A percentile compares a stretch with the other conserved stretches of the same genome.
Conservation (phyloP, 495 filamentous ascomycete genomes). For the Penicillium crystallinum region DNA sequence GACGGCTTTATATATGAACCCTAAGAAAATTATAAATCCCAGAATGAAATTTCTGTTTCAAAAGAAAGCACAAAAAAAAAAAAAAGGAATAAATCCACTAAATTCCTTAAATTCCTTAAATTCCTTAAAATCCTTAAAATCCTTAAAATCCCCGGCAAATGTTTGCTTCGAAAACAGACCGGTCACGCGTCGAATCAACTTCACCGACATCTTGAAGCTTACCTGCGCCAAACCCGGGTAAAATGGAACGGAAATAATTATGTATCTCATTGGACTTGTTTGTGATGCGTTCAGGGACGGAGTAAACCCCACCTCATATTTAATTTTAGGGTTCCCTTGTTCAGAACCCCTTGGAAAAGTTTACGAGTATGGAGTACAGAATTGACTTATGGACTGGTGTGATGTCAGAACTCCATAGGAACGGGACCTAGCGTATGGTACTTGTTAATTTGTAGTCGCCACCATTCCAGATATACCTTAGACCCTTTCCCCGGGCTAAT, state of each 20-base stretch:
- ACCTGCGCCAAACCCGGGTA: not conserved
- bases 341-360: not conserved
- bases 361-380: not conserved
- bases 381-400: not conserved
- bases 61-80: no score
- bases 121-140: not conserved
- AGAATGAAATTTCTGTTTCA: no score
- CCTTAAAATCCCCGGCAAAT: conserved; percentile 1
- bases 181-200: conserved; percentile 11
- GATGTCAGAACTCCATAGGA: not conserved
- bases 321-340: no score
- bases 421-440: conserved; percentile 6
- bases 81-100: no score
- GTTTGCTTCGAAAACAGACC: conserved; percentile 17
- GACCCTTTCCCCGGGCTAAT: conserved; percentile 8
- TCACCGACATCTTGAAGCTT: conserved; percentile 23
- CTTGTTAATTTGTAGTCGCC: conserved; percentile 1
- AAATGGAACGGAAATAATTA: not conserved
- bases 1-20: conserved; percentile 10
- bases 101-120: not conserved
- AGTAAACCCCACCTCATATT: not conserved
- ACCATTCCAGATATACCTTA: not conserved
- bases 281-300: not conserved
- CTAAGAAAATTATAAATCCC: not conserved
- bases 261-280: conserved; percentile 3